Evolutionary conservation across 2,329 filamentous ascomycete genomes (phyloP), one percentile per base, ranked within the genome.

Genomic region (Tolypocladium sp.): DNA sequence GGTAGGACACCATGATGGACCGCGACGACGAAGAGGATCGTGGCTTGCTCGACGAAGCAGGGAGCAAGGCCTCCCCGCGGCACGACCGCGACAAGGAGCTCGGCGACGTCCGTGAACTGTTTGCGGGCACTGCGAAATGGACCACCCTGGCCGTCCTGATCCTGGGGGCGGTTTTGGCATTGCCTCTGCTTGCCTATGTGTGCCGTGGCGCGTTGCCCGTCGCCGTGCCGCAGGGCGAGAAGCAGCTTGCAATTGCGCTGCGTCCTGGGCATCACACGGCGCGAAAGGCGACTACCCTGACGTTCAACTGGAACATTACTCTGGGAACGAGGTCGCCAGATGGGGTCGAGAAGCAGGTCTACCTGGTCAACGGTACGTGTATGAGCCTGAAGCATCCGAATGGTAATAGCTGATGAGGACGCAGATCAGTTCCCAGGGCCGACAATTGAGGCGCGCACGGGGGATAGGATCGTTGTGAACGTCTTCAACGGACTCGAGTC

Each of bases 381-480:
- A 6, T 2, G 30, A 13, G 20, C 7, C 10, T 22, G 4, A 22
- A 15, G 20, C 12, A 37, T 22, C 6, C 25, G 30, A 4, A 12
- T 3, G 20, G 20, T 3, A 2, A 13, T 12, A 6, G 33, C 49
- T 53, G 4, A 53, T 13, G 25, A 13, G 9, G 2, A 6, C n/a
- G 2, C 30, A 67, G 72, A 70, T 25, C 75, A 86, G 67, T 91
- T 90, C 73, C 89, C 89, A 0, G 80, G 88, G 2, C 89, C 89
- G 17, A 74, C 86, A 44, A 83, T 92, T 58, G 82, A 89, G 63
- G 82, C 84, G 58, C 88, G 87, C 63, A 84, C 88, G 61, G 88
- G 88, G 25, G 89, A 92, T 65, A 82, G 80, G 3, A 70, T 92
- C n/a, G 72, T 89, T 13, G 83, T 91, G 57, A 82, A 88, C 51